These are phyloP conservation scores for Cicer yamashitae DNA, from an alignment of 306 rosid species.

Conservation along the genomic window DNA sequence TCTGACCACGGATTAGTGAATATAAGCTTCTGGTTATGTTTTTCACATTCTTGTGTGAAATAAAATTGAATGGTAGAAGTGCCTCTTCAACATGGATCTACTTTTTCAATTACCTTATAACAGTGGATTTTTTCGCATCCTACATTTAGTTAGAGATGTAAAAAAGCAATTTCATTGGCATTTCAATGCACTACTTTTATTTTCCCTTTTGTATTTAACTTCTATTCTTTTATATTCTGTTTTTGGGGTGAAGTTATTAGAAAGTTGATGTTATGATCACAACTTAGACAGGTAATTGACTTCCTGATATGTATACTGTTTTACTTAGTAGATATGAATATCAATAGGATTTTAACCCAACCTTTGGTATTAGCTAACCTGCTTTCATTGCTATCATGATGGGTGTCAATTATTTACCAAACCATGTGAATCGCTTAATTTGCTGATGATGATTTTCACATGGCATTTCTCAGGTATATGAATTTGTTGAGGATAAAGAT, in stretches of 20 bases:
- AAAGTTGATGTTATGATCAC: constrained; percentile 28
- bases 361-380: constrained; percentile 1
- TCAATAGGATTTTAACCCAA: constrained; percentile 1
- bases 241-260: constrained; percentile 25
- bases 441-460: constrained; percentile 44
- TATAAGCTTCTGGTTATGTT: background rate
- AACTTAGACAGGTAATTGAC: constrained; percentile 17
- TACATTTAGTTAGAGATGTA: constrained; percentile 23
- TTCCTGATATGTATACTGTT: constrained; percentile 17
- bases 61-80: constrained; percentile 11
- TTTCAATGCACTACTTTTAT: constrained; percentile 8
- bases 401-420: constrained; percentile 7
- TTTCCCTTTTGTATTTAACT: background rate
- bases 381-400: background rate
- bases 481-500: constrained; percentile 53
- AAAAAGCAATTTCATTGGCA: constrained; percentile 27
- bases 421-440: constrained; percentile 25
- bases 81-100: constrained; percentile 9
- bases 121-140: constrained; percentile 12
- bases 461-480: constrained; percentile 62
- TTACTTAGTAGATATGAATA: constrained; percentile 11
- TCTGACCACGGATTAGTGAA: too few relatives aligned
- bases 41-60: constrained; percentile 24
- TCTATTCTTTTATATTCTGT: constrained; percentile 21
- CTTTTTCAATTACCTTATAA: constrained; percentile 16